Base-by-base conservation (phyloP, 805 yeast species). In the Starmerella apis region DNA sequence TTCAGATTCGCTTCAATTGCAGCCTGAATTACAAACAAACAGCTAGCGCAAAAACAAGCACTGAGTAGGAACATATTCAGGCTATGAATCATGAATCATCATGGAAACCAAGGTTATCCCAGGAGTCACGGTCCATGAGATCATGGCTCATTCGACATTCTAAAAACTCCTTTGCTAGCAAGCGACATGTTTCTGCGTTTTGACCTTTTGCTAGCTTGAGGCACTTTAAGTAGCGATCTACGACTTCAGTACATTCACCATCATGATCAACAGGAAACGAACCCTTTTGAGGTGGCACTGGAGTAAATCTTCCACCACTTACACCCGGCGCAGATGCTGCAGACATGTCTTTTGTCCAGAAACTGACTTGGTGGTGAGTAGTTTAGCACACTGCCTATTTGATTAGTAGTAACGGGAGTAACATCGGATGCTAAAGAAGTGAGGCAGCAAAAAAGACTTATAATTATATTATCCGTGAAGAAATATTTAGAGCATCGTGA, bases 241-340 rank as follows among this genome's bases (percentile, higher is more conserved):
- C 92, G 51, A 78, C 76, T 20, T 72, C 71, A 20, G 79, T 77
- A 63, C 97, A 90, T 56, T 92, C 97, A 7, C 75, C 76, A 52
- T 77, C 80, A 62, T 90, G 98, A 62, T 90, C 98, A 41, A 90
- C 70, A 0, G 97, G 98, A 66, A 90, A 90, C 0, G 97, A 86
- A 0, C 98, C 98, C 57, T 96, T 71, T 57, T 90, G 95, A 2
- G 98, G 98, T 20, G 98, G 95, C 0, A 90, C 82, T 9, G 96
- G 95, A 51, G 65, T 49, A 41, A 62, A 59, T 10, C 51, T 47
- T 3, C 58, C 54, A 22, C 56, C 49, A 9, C 59, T 56, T 4
- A 63, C 51, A 16, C 65, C 66, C 10, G 64, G 61, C 2, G 61
- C 63, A 2, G 63, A 54, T 4, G 65, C 66, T 3, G 66, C 65